Percentiles rank a stretch among this genome's conserved stretches.
phyloP scores from a whole-genome alignment of 768 basidiomycete species.

The Albatrellus ellisii region DNA sequence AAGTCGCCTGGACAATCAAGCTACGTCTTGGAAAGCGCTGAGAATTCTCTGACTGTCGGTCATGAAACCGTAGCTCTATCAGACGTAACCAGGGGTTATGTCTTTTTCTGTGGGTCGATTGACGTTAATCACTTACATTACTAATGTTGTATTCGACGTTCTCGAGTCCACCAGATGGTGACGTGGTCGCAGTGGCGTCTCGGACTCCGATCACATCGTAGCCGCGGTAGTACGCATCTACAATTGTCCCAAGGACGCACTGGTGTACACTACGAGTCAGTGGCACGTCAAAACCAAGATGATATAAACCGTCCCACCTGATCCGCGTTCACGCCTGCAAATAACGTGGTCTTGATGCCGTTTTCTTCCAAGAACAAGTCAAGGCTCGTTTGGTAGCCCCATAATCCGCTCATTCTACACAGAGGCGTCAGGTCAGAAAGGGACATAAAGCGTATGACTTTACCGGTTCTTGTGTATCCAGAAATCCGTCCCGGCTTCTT shows the following conservation, averaged over 20 bases:
- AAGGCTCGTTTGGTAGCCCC: slow-evolving; percentile 50
- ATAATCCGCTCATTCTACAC: slow-evolving; percentile 48
- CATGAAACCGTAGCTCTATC: slow-evolving; percentile 4
- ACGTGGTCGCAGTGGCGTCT: slow-evolving; percentile 52
- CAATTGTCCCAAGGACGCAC: slow-evolving; percentile 54
- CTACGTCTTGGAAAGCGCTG: background rate
- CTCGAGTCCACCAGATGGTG: slow-evolving; percentile 40
- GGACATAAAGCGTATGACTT: slow-evolving; percentile 1
- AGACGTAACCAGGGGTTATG: background rate
- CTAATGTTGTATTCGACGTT: slow-evolving; percentile 45
- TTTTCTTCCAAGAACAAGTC: slow-evolving; percentile 51
- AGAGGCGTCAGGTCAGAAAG: background rate
- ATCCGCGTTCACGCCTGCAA: slow-evolving; percentile 56
- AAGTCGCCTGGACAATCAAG: too few relatives aligned
- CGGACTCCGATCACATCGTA: slow-evolving; percentile 48
- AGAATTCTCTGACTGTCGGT: slow-evolving; percentile 1
- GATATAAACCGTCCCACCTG: slow-evolving; percentile 27
- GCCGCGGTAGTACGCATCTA: slow-evolving; percentile 50
- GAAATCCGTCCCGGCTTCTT: slow-evolving; percentile 42
- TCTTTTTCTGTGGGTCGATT: background rate
- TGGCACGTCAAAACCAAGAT: background rate
- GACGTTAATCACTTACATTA: slow-evolving; percentile 27
- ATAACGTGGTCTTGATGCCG: slow-evolving; percentile 46
- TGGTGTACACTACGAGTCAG: slow-evolving; percentile 12
- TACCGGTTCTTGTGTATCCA: slow-evolving; percentile 67